Percentiles rank a stretch among this genome's conserved stretches.
These are phyloP conservation scores for Fusarium sterilihyphosum DNA, from an alignment of 2,329 filamentous ascomycete species.

Conservation along the genomic window DNA sequence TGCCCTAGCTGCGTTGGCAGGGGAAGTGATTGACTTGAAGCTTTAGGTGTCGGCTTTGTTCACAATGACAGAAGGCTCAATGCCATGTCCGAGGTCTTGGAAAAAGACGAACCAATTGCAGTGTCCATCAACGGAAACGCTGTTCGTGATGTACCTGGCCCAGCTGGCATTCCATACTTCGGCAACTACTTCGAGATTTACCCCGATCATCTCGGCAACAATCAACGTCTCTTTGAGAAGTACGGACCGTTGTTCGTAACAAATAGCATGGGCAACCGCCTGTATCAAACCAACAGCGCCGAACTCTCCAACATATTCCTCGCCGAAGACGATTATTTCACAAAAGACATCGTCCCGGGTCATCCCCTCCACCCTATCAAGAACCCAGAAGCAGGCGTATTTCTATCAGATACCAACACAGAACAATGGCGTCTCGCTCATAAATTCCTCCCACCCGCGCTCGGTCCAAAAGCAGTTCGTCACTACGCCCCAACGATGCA, in stretches of 20 bases:
- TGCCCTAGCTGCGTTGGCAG: accelerated
- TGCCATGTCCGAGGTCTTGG: slow-evolving; percentile 48
- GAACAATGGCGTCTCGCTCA: slow-evolving; percentile 62
- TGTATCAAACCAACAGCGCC: slow-evolving; percentile 63
- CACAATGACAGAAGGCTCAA: slow-evolving; percentile 40
- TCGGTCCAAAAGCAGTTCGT: slow-evolving; percentile 67
- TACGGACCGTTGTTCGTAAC: slow-evolving; percentile 64
- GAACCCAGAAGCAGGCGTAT: slow-evolving; percentile 53
- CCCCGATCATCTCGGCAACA: slow-evolving; percentile 67
- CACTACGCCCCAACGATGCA: slow-evolving; percentile 71
- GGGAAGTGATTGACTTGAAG: neutral
- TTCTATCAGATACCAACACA: slow-evolving; percentile 61
- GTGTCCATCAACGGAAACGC: slow-evolving; percentile 60
- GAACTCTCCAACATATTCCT: slow-evolving; percentile 57
- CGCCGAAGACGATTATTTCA: slow-evolving; percentile 61
- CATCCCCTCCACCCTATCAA: slow-evolving; percentile 59
- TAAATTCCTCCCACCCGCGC: slow-evolving; percentile 69
- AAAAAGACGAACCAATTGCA: slow-evolving; percentile 45
- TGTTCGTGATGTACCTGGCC: slow-evolving; percentile 61
- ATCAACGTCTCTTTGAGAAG: slow-evolving; percentile 62
- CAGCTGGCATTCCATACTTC: slow-evolving; percentile 56
- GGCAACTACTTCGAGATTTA: slow-evolving; percentile 65
- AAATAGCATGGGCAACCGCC: slow-evolving; percentile 58
- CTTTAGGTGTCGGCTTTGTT: slow-evolving; percentile 50
- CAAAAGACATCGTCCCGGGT: slow-evolving; percentile 61